phyloP scores from a whole-genome alignment of 345 rosid genomes.

The Nephelium lappaceum region DNA sequence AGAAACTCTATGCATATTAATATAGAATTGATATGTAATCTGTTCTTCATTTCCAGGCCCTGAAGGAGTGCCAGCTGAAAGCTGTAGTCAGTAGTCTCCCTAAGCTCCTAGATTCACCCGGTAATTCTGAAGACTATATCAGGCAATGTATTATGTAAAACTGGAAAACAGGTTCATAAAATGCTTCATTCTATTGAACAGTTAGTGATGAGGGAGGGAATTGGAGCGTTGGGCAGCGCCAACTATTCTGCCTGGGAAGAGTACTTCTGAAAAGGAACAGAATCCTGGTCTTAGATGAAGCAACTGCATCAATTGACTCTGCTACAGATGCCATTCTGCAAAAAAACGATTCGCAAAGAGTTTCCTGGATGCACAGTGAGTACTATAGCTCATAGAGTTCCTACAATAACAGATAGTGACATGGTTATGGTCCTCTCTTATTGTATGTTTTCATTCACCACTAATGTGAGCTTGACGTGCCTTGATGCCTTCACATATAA shows the following conservation, averaged over 20 bases:
- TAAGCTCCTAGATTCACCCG: slow-evolving; percentile 32
- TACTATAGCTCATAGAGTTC: slow-evolving; percentile 75
- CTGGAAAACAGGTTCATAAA: no score
- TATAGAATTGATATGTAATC: slow-evolving; percentile 8
- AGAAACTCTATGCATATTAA: not conserved
- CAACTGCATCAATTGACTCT: slow-evolving; percentile 71
- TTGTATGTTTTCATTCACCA: slow-evolving; percentile 36
- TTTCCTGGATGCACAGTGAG: slow-evolving; percentile 65
- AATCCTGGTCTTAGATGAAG: slow-evolving; percentile 68
- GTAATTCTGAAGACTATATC: slow-evolving; percentile 27
- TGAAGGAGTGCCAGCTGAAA: slow-evolving; percentile 28
- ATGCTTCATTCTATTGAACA: slow-evolving; percentile 15
- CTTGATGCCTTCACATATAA: no score
- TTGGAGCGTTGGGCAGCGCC: slow-evolving; percentile 82
- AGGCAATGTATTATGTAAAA: no score
- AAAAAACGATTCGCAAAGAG: slow-evolving; percentile 64
- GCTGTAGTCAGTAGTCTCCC: slow-evolving; percentile 25
- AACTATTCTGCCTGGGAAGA: slow-evolving; percentile 78
- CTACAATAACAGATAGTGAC: slow-evolving; percentile 71
- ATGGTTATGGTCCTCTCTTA: slow-evolving; percentile 79
- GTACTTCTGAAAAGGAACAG: slow-evolving; percentile 59
- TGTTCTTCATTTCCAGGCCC: slow-evolving; percentile 15
- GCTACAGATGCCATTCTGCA: slow-evolving; percentile 72
- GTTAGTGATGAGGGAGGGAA: slow-evolving; percentile 81
- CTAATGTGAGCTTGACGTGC: no score